These are phyloP conservation scores for Berberis vulgaris DNA, from an alignment of 164 flowering plant species.

Conservation along the genomic window DNA sequence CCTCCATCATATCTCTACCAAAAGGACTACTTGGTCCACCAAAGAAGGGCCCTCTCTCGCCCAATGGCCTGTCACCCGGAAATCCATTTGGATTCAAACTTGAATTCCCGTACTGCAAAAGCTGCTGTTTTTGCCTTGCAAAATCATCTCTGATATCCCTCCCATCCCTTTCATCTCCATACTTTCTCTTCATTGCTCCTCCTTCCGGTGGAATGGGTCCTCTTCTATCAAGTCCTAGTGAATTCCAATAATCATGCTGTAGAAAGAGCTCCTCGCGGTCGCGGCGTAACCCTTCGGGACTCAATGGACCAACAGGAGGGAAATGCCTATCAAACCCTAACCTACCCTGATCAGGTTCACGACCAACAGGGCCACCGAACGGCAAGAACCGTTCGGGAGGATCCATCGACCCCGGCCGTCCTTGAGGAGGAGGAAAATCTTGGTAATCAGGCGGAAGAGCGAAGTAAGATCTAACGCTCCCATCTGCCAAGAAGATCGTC, in stretches of 20 bases:
- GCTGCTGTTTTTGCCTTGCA: conserved; percentile 47
- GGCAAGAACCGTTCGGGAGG: conserved; percentile 22
- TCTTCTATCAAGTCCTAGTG: conserved; percentile 37
- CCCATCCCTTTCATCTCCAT: conserved; percentile 24
- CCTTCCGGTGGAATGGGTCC: conserved; percentile 18
- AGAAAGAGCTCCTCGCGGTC: neutral
- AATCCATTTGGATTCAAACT: conserved; percentile 21
- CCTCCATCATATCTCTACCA: conserved; percentile 9
- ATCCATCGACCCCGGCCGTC: conserved; percentile 13
- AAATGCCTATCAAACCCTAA: conserved; percentile 12
- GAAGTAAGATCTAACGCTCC: conserved; percentile 73
- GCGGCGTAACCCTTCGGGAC: conserved; percentile 28
- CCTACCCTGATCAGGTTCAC: conserved; percentile 7
- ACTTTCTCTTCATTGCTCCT: conserved; percentile 51
- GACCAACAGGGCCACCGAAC: conserved; percentile 9
- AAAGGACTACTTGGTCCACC: conserved; percentile 29
- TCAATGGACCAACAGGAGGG: conserved; percentile 17
- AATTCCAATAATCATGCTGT: conserved; percentile 41
- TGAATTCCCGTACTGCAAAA: conserved; percentile 46
- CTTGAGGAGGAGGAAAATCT: conserved; percentile 32
- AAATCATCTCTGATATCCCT: conserved; percentile 12
- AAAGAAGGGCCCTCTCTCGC: conserved; percentile 5
- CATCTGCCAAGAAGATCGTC: conserved; percentile 71
- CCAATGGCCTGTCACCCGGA: neutral
- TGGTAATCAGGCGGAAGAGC: conserved; percentile 85